These are phyloP conservation scores for Inosperma sp. DNA, from an alignment of 768 basidiomycete species.

Conservation along the genomic window DNA sequence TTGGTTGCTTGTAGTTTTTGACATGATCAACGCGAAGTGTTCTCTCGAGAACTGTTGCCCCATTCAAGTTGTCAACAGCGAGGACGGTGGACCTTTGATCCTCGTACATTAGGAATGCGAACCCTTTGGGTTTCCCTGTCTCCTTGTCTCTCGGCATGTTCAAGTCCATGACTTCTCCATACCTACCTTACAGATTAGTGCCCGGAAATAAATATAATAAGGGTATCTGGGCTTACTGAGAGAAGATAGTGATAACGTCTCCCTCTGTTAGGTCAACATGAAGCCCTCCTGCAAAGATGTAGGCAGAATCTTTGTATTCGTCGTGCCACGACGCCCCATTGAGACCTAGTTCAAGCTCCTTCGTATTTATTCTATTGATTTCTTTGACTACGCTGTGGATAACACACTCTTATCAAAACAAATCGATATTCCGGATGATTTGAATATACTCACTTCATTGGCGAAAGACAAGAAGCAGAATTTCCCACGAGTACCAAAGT, in stretches of 20 bases:
- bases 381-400: conserved; percentile 77
- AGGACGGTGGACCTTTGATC: conserved; percentile 94
- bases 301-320: conserved; percentile 96
- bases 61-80: conserved; percentile 98
- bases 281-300: conserved; percentile 90
- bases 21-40: conserved; percentile 92
- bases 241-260: conserved; percentile 95
- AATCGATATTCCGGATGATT: not conserved
- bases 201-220: not conserved
- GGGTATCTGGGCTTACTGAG: conserved; percentile 63
- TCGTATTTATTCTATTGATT: conserved; percentile 90
- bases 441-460: conserved; percentile 64
- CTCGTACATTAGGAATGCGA: conserved; percentile 98
- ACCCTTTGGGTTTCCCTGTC: conserved; percentile 87
- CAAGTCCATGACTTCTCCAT: conserved; percentile 94
- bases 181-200: conserved; percentile 47
- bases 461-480: conserved; percentile 20
- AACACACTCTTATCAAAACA: conserved; percentile 11
- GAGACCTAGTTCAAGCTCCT: conserved; percentile 75
- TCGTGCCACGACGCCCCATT: conserved; percentile 88
- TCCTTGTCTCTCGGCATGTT: conserved; percentile 93
- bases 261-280: conserved; percentile 90
- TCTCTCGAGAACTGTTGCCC: conserved; percentile 79
- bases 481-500: conserved; percentile 36
- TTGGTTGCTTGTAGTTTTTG: conserved; percentile 87